phyloP scores from a whole-genome alignment of 345 rosid species.

The Boechera stricta region DNA sequence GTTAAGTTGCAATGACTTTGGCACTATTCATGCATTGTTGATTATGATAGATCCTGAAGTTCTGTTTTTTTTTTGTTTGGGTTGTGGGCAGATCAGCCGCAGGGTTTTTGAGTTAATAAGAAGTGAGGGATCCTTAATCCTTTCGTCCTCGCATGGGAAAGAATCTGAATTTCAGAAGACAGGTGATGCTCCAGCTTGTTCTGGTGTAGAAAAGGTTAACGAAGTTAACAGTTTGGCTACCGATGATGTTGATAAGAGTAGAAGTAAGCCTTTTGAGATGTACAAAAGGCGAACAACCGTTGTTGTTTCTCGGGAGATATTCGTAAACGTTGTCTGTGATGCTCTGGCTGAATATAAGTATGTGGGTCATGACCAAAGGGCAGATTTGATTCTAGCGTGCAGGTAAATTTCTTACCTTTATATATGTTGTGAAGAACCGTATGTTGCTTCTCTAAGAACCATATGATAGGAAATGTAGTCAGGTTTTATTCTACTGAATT shows the following conservation, averaged over 20 bases:
- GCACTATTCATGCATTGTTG: background rate
- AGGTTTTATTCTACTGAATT: background rate
- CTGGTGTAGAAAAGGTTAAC: conserved; percentile 37
- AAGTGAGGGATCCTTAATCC: conserved; percentile 55
- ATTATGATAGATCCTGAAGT: conserved; percentile 8
- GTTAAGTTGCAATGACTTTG: background rate
- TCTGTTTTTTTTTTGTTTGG: background rate
- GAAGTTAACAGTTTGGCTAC: conserved; percentile 29
- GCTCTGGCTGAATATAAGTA: conserved; percentile 91
- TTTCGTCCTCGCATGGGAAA: conserved; percentile 47
- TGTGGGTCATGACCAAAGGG: conserved; percentile 93
- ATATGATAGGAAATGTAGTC: background rate
- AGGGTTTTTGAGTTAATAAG: conserved; percentile 81
- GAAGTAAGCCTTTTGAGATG: conserved; percentile 70
- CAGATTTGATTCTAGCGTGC: conserved; percentile 95
- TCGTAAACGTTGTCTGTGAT: conserved; percentile 81
- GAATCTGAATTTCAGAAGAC: conserved; percentile 52
- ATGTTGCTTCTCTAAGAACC: background rate
- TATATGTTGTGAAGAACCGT: background rate
- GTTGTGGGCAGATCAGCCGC: conserved; percentile 70
- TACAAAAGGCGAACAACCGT: conserved; percentile 86
- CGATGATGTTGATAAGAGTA: conserved; percentile 50
- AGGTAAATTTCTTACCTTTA: conserved; percentile 54
- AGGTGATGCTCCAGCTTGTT: conserved; percentile 37
- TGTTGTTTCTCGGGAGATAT: conserved; percentile 68